Base-by-base conservation (phyloP, 768 basidiomycete genomes). In the Pilatotrama ljubarskyi region DNA sequence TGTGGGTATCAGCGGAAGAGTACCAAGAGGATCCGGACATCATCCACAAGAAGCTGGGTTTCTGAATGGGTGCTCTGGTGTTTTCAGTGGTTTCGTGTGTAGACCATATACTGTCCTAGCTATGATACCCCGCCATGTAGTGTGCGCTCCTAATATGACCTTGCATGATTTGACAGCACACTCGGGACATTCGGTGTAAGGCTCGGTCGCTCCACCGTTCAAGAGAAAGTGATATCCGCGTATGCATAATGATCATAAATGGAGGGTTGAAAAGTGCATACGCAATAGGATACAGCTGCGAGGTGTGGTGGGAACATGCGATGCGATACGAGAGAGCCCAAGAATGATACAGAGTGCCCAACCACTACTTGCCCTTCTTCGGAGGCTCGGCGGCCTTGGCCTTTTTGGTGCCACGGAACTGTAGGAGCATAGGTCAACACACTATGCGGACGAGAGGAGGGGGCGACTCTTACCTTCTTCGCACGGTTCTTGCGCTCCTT, bases 1-100 rank as follows among this genome's bases (percentile, higher is more conserved):
- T 99, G 96, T 99, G 97, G 96, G 93, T 99, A 51, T 95, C 94
- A 46, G 95, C 95, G 38, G 96, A 99, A 75, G 97, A 98, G 76
- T 98, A 98, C 72, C 94, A 97, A 75, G 96, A 99, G 75, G 96
- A 98, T 76, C 95, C 96, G 55, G 95, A 98, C 70, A 91, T 98
- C 69, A 98, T 98, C 70, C 95, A 97, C 76, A 95, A 93, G 76
- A 96, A 96, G 76, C 82, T 90, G 58, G 91, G 91, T 47, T 93
- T 94, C 74, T 93, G 71, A 74, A 64, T 22, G 43, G 24, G 37
- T 44, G 51, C 32, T 64, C 55, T 61, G 36, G 43, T 35, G 38
- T 41, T 61, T 26, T 44, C 49, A 47, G 35, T 52, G 51, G 55
- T 52, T 55, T 58, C 51, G 32, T 61, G 48, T 50, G 52, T 64